Evolutionary conservation across 2,329 filamentous ascomycete genomes (phyloP), one percentile per base, ranked within the genome.

Genomic region (Plenodomus tracheiphilus): DNA sequence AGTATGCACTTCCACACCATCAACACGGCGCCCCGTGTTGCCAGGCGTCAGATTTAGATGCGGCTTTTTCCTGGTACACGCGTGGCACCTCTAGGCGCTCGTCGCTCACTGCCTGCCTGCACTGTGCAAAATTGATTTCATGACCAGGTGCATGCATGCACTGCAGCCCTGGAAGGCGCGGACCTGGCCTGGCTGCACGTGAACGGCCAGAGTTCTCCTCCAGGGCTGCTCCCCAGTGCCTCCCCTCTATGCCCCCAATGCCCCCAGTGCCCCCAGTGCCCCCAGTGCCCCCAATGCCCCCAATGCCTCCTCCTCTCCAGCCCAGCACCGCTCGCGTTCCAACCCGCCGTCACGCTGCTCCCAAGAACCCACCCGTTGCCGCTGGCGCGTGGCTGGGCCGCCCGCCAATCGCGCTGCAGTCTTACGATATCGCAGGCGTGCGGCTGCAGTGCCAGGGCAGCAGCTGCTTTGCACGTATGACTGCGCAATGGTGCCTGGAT

Each of bases 341-440:
- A 51, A 49, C 55, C 47, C 47, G 53, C 58, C 54, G 49, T 49
- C 51, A 56, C 54, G 53, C 58, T 50, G 47, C 47, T 25, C 41
- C 43, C 35, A 51, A 58, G 41, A 50, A 53, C 38, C 57, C 57
- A 59, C 58, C 57, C 46, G 51, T 53, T 56, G 28, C 28, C 51
- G 51, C 50, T 56, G 50, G 54, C 60, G 59, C 58, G 59, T 59
- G 56, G 60, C 57, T 57, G 49, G 51, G 42, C 47, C 47, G 54
- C 46, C 47, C 48, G 46, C 55, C 51, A 57, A 53, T 60, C 34
- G 49, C 35, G 30, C 21, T 39, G 39, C 43, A 44, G 37, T 35
- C 46, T 51, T 34, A 36, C 39, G 40, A 18, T 46, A 22, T 38
- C 28, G 28, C 7, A 10, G 28, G 15, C 13, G 43, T 48, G 43